phyloP scores from a whole-genome alignment of 2,329 filamentous ascomycete species.

The Ceratocystis alfenasii region DNA sequence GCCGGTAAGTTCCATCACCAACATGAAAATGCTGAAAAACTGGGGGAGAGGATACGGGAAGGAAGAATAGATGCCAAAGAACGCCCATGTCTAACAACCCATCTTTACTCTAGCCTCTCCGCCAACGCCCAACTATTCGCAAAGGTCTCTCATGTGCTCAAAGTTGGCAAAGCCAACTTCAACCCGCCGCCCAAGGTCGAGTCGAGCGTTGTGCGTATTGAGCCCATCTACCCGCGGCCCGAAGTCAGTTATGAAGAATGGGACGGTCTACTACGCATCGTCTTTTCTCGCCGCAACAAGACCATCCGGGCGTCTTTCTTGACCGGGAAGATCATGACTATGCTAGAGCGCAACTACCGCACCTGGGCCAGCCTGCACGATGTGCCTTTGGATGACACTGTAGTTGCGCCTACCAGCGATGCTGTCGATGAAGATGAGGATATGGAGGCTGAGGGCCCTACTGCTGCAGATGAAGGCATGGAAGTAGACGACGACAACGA shows the following conservation, averaged over 20 bases:
- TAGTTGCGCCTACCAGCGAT: slow-evolving; percentile 31
- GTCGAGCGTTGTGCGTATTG: slow-evolving; percentile 76
- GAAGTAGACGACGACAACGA: slow-evolving; percentile 48
- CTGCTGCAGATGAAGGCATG: slow-evolving; percentile 29
- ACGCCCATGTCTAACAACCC: background rate
- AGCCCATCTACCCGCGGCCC: slow-evolving; percentile 68
- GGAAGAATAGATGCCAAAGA: background rate
- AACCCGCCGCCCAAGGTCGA: slow-evolving; percentile 89
- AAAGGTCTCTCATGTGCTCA: slow-evolving; percentile 61
- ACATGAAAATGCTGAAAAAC: background rate
- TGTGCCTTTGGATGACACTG: slow-evolving; percentile 57
- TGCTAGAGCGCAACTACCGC: slow-evolving; percentile 78
- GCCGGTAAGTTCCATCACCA: slow-evolving; percentile 35
- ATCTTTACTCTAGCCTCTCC: slow-evolving; percentile 39
- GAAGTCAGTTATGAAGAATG: slow-evolving; percentile 90
- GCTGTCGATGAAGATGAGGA: slow-evolving; percentile 32
- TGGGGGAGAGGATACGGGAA: background rate
- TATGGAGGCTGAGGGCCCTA: background rate
- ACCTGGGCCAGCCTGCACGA: slow-evolving; percentile 84
- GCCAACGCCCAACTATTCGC: slow-evolving; percentile 90
- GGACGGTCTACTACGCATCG: slow-evolving; percentile 76
- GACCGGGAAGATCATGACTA: slow-evolving; percentile 64
- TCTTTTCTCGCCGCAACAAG: slow-evolving; percentile 68
- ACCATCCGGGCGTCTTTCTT: slow-evolving; percentile 73
- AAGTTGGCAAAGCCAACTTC: slow-evolving; percentile 94